phyloP scores from a whole-genome alignment of 2,329 filamentous ascomycete genomes.

The Davidsoniella australis region DNA sequence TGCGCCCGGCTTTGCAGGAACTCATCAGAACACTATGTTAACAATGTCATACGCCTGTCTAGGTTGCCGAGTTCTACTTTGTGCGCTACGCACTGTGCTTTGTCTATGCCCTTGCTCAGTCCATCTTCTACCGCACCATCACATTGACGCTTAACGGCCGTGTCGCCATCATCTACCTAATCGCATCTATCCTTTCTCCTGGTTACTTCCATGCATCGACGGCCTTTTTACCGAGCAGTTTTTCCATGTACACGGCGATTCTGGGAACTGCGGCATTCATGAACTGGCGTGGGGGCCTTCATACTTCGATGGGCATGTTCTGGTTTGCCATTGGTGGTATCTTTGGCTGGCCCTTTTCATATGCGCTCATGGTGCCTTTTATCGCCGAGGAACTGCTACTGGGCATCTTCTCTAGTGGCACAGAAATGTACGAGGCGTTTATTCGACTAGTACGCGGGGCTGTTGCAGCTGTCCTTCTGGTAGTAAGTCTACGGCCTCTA shows the following conservation, averaged over 20 bases:
- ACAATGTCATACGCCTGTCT: background rate
- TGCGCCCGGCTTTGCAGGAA: no score
- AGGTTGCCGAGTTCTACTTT: conserved; percentile 69
- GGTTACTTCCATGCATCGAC: conserved; percentile 88
- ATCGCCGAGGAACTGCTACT: conserved; percentile 58
- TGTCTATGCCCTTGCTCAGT: conserved; percentile 65
- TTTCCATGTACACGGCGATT: conserved; percentile 89
- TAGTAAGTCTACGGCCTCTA: conserved; percentile 33
- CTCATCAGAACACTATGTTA: no score
- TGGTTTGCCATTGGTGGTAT: conserved; percentile 79
- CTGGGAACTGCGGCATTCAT: conserved; percentile 78
- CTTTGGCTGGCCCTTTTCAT: conserved; percentile 88
- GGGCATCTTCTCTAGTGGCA: conserved; percentile 33
- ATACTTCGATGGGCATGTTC: conserved; percentile 67
- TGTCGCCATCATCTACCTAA: conserved; percentile 70
- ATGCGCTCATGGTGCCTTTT: conserved; percentile 66
- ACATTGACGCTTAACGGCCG: conserved; percentile 62
- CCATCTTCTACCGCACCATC: conserved; percentile 62
- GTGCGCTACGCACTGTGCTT: conserved; percentile 61
- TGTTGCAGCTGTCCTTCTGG: conserved; percentile 45
- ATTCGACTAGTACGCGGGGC: conserved; percentile 50
- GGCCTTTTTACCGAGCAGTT: conserved; percentile 80
- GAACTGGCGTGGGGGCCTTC: conserved; percentile 67
- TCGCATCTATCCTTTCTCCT: conserved; percentile 60
- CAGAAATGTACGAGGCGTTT: conserved; percentile 42